Evolutionary conservation across 2,329 filamentous ascomycete species (phyloP).

Genomic region (Raffaelea ambrosiae): DNA sequence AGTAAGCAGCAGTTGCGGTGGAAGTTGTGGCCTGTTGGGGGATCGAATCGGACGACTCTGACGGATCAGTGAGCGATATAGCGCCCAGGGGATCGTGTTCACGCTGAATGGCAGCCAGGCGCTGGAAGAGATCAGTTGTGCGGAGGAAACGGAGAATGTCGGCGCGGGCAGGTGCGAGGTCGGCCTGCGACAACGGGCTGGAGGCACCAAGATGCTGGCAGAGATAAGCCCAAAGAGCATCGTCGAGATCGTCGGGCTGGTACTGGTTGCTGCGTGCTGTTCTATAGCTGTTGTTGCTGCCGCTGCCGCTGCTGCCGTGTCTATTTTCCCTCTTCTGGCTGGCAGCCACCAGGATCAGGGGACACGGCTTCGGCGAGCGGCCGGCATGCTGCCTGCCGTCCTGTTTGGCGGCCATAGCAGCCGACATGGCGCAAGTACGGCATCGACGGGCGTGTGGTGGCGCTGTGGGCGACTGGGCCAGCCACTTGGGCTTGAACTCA

Average conservation of each 20-base stretch:
- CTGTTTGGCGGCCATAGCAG: slow-evolving; percentile 7
- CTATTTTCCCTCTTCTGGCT: too few species aligned
- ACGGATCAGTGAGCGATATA: neutral
- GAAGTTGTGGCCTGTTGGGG: neutral
- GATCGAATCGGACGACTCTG: too few species aligned
- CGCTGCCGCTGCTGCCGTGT: neutral
- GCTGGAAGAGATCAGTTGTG: slow-evolving; percentile 29
- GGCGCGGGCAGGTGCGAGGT: slow-evolving; percentile 24
- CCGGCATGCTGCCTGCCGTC: neutral
- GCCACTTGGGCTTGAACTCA: slow-evolving; percentile 83
- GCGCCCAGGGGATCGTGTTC: slow-evolving; percentile 19
- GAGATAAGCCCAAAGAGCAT: slow-evolving; percentile 13
- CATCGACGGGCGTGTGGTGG: slow-evolving; percentile 56
- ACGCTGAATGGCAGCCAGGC: slow-evolving; percentile 28
- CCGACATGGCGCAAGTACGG: slow-evolving; percentile 60
- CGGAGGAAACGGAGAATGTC: slow-evolving; percentile 29
- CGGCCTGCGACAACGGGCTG: slow-evolving; percentile 24
- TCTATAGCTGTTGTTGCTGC: neutral
- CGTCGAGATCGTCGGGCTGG: neutral
- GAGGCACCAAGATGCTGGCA: slow-evolving; percentile 27
- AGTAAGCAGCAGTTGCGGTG: neutral
- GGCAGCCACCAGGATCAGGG: slow-evolving; percentile 11
- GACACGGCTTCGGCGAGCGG: slow-evolving; percentile 13
- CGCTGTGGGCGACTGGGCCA: slow-evolving; percentile 65
- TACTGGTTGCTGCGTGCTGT: neutral